Evolutionary conservation across 441 rosid genomes (phyloP).

Genomic region (Adansonia gregorii): DNA sequence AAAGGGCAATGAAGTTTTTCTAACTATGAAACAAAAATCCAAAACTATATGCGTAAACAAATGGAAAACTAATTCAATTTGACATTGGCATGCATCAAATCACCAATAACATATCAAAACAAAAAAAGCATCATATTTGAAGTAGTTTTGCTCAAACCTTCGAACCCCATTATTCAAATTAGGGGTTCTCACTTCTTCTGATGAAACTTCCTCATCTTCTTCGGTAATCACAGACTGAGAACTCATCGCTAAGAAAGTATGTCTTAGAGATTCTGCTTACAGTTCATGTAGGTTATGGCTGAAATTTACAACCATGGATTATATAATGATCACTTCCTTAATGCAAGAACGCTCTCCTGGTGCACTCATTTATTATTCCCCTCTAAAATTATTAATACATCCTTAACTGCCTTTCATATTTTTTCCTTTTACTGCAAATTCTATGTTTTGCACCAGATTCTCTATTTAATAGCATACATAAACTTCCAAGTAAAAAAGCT

Average conservation of each 20-base stretch:
- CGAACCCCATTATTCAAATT: background rate
- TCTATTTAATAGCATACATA: background rate
- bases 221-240: background rate
- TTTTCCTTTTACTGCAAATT: slow-evolving; percentile 15
- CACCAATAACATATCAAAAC: slow-evolving; percentile 13
- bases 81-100: slow-evolving; percentile 12
- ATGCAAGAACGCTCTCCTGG: background rate
- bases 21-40: background rate
- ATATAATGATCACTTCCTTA: slow-evolving; percentile 8
- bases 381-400: background rate
- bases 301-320: background rate
- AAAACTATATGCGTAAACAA: background rate
- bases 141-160: slow-evolving; percentile 18
- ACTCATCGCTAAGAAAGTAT: slow-evolving; percentile 20
- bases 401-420: background rate
- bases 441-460: background rate
- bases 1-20: background rate
- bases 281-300: slow-evolving; percentile 6
- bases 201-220: background rate
- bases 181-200: background rate
- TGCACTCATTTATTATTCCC: slow-evolving; percentile 19
- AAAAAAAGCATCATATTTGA: slow-evolving; percentile 7
- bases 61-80: background rate
- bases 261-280: background rate
- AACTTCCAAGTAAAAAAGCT: slow-evolving; percentile 4